phyloP scores from a whole-genome alignment of 2,329 filamentous ascomycete species.

The Bertia moriformis region DNA sequence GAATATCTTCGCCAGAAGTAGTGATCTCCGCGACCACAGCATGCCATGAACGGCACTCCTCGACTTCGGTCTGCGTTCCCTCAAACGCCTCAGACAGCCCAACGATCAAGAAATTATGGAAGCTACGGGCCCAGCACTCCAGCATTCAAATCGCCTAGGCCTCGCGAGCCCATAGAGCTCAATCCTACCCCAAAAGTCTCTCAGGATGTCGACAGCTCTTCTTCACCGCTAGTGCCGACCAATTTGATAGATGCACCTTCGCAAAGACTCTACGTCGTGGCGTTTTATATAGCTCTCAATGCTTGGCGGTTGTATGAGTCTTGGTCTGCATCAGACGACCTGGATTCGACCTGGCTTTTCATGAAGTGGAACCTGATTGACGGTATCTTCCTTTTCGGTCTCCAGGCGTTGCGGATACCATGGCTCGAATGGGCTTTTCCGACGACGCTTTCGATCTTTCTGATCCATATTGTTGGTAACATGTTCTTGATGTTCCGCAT shows the following conservation, averaged over 20 bases:
- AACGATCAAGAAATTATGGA: constrained; percentile 14
- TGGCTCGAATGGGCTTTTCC: constrained; percentile 86
- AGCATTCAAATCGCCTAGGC: not conserved
- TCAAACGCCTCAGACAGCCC: constrained; percentile 47
- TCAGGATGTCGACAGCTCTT: no score
- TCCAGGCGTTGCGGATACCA: constrained; percentile 80
- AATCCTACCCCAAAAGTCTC: no score
- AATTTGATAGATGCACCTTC: constrained; percentile 75
- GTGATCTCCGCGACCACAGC: not conserved
- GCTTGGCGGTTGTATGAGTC: constrained; percentile 82
- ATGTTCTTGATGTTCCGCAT: constrained; percentile 88
- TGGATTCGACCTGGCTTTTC: constrained; percentile 78
- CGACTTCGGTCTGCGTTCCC: constrained; percentile 72
- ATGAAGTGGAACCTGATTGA: constrained; percentile 89
- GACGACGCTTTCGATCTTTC: constrained; percentile 56
- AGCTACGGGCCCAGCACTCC: constrained; percentile 9
- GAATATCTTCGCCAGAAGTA: no score
- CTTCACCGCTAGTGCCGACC: constrained; percentile 62
- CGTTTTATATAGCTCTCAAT: constrained; percentile 62
- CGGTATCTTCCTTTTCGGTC: constrained; percentile 69
- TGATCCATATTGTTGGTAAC: constrained; percentile 59
- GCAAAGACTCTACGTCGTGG: constrained; percentile 74
- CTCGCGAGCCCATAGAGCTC: constrained; percentile 11
- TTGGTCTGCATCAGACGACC: constrained; percentile 63
- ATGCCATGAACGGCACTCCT: constrained; percentile 75